These are phyloP conservation scores for Ustilago hordei DNA, from an alignment of 1,284 basidiomycete species.

Conservation along the genomic window DNA sequence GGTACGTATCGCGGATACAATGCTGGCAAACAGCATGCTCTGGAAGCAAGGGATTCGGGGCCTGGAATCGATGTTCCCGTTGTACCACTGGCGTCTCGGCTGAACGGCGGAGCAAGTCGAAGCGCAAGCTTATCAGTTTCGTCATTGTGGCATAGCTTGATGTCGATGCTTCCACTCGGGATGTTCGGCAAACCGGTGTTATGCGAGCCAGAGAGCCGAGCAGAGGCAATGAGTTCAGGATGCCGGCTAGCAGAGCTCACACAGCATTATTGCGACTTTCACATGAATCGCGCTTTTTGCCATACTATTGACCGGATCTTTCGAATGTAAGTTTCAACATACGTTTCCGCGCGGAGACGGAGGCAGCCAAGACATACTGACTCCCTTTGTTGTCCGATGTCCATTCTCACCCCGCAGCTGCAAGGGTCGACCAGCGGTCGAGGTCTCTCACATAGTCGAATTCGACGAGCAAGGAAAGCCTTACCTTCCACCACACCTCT, in stretches of 20 bases:
- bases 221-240: background rate
- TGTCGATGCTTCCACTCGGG: constrained; percentile 10
- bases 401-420: constrained; percentile 20
- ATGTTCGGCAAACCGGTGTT: background rate
- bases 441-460: constrained; percentile 60
- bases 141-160: background rate
- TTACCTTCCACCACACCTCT: constrained; percentile 41
- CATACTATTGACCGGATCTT: constrained; percentile 61
- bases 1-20: constrained; percentile 48
- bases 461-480: constrained; percentile 48
- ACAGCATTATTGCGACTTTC: constrained; percentile 56
- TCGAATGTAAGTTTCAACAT: constrained; percentile 32
- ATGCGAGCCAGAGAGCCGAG: constrained; percentile 18
- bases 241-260: constrained; percentile 53
- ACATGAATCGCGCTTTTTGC: constrained; percentile 46
- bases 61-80: background rate
- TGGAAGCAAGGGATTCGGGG: constrained; percentile 1
- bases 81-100: background rate
- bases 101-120: background rate
- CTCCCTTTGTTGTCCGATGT: background rate
- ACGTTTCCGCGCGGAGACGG: background rate
- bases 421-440: constrained; percentile 52
- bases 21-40: constrained; percentile 29
- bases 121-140: background rate
- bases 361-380: background rate